Base-by-base conservation (phyloP, 108 stramenopile species). In the Bacterosira constricta region DNA sequence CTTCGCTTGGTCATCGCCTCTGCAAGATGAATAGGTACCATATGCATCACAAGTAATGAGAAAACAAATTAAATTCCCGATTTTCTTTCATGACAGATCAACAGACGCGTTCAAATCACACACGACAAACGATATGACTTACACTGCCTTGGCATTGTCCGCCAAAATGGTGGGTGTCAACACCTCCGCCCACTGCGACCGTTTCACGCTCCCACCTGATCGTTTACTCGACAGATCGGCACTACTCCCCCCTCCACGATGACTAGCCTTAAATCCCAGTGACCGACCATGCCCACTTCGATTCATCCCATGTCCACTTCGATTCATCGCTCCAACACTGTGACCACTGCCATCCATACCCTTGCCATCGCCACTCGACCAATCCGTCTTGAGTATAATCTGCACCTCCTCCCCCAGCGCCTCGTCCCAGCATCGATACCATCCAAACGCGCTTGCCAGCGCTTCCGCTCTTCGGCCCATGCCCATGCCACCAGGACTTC, bases 361-460 rank as follows among this genome's bases (percentile, higher is more conserved):
- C 31, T 83, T 67, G 3, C 49, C 77, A 9, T 83, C 79, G 32
- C 47, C 63, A 25, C 47, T 69, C 0, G 70, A 56, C 63, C 62
- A 68, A 56, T 77, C 77, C 11, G 73, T 79, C 17, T 63, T 67
- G 12, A 82, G 51, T 6, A 75, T 58, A 1, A 50, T 12, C 57
- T 86, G 72, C 58, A 77, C 44, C 25, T 88, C 84, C 66, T 94
- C 93, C 13, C 90, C 88, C 17, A 77, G 57, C 6, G 58, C 44
- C 36, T 88, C 91, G 62, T 90, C 88, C 94, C 94, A 95, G 57
- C 94, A 95, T 4, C 94, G 86, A 75, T 92, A 93, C 90, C 91
- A 95, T 31, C 94, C 94, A 87, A 95, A 93, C 37, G 91, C 91
- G 30, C 87, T 76, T 5, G 90, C 91, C 71, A 95, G 77, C 9